Conservation (phyloP, 257 asterid species). For the Plantago elongata region DNA sequence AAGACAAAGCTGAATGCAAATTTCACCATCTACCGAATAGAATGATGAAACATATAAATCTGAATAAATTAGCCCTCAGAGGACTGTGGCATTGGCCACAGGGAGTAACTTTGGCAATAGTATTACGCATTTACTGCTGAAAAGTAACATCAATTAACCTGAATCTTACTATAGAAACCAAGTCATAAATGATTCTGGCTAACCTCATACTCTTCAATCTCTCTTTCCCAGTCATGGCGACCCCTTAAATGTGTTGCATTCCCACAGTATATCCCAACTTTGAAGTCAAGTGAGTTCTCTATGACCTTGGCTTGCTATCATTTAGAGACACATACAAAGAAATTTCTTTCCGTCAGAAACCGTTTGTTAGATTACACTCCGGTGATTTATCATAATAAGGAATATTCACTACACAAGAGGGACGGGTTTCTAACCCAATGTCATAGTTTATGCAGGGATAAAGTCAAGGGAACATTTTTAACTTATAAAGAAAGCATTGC, state of each 20-base stretch:
- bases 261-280: constrained; percentile 70
- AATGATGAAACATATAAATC: not conserved
- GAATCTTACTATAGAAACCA: constrained; percentile 5
- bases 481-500: too few relatives aligned
- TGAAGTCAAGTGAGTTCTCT: constrained; percentile 60
- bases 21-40: constrained; percentile 15
- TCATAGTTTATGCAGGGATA: constrained; percentile 5
- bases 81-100: not conserved
- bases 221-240: constrained; percentile 69
- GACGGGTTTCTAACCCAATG: constrained; percentile 1
- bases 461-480: not conserved
- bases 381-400: too few relatives aligned
- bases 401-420: not conserved
- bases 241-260: constrained; percentile 40
- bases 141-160: not conserved
- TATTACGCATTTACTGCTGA: not conserved
- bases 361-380: too few relatives aligned
- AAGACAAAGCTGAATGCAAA: constrained; percentile 1
- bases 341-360: not conserved
- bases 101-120: constrained; percentile 4
- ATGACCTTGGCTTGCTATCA: constrained; percentile 93
- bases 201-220: constrained; percentile 82
- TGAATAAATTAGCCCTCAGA: not conserved
- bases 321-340: constrained; percentile 13
- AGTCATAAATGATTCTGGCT: constrained; percentile 21